Evolutionary conservation across 805 yeast genomes (phyloP).

Genomic region (Starmerella kuoi): DNA sequence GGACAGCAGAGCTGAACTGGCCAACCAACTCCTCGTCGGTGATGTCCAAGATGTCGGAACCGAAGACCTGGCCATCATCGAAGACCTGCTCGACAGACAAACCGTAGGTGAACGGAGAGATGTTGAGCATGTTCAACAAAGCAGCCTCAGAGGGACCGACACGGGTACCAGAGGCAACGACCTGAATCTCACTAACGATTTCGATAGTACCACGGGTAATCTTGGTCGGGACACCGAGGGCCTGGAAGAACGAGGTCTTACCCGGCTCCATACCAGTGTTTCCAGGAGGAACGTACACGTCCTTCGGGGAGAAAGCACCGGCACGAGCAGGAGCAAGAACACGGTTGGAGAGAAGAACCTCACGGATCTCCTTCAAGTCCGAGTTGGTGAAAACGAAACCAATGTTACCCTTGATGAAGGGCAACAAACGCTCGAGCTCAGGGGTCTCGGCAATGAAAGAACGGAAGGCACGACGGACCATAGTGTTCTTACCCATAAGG

Average conservation of each 20-base stretch:
- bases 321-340: conserved; percentile 99
- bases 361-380: conserved; percentile 88
- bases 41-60: conserved; percentile 91
- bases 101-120: conserved; percentile 99
- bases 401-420: conserved; percentile 93
- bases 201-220: conserved; percentile 99
- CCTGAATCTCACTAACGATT: conserved; percentile 93
- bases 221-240: conserved; percentile 99
- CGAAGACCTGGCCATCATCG: conserved; percentile 98
- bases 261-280: conserved; percentile 99
- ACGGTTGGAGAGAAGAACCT: conserved; percentile 73
- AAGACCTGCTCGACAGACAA: conserved; percentile 90
- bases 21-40: conserved; percentile 90
- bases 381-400: conserved; percentile 99
- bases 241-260: conserved; percentile 99
- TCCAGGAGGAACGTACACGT: conserved; percentile 96
- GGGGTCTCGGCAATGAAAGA: conserved; percentile 88
- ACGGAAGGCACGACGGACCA: conserved; percentile 99
- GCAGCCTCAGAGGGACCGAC: conserved; percentile 99
- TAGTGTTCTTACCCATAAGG: conserved; percentile 99
- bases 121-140: conserved; percentile 97
- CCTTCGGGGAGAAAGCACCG: conserved; percentile 98
- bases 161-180: conserved; percentile 69
- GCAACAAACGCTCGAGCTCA: conserved; percentile 88
- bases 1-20: conserved; percentile 86